Conservation (phyloP, 306 rosid genomes). For the Pyrus communis region DNA sequence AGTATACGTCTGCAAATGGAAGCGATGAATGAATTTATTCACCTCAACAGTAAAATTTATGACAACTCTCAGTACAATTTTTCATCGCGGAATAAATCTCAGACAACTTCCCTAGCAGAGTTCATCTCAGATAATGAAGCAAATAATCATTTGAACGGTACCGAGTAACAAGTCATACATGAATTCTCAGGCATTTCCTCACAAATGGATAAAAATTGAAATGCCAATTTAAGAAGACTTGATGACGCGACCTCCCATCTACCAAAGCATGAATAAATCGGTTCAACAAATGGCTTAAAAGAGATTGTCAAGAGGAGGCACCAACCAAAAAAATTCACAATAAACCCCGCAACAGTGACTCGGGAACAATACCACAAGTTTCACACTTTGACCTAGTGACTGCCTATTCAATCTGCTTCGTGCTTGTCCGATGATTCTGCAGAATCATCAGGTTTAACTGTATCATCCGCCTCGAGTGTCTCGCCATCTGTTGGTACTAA, state of each 20-base stretch:
- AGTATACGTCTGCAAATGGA: neutral
- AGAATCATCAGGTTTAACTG: conserved; percentile 25
- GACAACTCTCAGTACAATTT: neutral
- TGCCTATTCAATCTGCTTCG: conserved; percentile 20
- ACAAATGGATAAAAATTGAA: neutral
- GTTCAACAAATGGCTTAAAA: neutral
- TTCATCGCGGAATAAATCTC: neutral
- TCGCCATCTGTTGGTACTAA: conserved; percentile 78
- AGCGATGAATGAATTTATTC: neutral
- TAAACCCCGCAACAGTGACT: neutral
- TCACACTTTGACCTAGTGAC: conserved; percentile 6
- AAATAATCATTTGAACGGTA: neutral
- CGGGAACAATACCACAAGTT: neutral
- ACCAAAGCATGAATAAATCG: neutral
- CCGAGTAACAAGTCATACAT: neutral
- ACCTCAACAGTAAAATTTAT: neutral
- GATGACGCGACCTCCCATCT: neutral
- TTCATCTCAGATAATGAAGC: neutral
- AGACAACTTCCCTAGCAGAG: neutral
- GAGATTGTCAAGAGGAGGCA: neutral
- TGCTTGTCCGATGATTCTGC: conserved; percentile 18
- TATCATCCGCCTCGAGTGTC: conserved; percentile 47
- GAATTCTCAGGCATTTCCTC: neutral
- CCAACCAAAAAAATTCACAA: neutral
- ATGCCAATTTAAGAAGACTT: neutral